These are phyloP conservation scores for Nitzschia palea DNA, from an alignment of 108 stramenopile genomes.

Conservation along the genomic window DNA sequence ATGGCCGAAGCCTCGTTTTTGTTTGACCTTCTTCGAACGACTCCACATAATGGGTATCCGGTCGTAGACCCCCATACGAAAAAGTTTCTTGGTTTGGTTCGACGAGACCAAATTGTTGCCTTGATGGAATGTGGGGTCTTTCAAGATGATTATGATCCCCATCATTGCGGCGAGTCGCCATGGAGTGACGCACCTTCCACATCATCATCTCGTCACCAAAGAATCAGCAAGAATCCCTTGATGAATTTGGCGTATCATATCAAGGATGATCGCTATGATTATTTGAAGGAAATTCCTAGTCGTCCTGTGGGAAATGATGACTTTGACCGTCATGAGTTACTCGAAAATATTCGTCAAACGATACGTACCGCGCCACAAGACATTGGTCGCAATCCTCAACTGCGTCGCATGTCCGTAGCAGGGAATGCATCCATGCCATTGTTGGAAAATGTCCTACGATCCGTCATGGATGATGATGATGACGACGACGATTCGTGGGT, in stretches of 20 bases:
- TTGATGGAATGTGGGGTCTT: conserved; percentile 54
- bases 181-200: neutral
- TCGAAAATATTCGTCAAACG: conserved; percentile 4
- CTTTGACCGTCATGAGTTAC: conserved; percentile 15
- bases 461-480: neutral
- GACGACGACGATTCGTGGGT: conserved; percentile 1
- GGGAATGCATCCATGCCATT: conserved; percentile 20
- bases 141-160: conserved; percentile 22
- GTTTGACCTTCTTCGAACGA: conserved; percentile 31
- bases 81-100: conserved; percentile 47
- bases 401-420: neutral
- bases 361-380: neutral
- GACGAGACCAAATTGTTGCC: conserved; percentile 53
- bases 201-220: neutral
- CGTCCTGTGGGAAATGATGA: too few relatives aligned
- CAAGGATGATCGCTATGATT: conserved; percentile 37
- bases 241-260: conserved; percentile 40
- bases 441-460: neutral
- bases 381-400: neutral
- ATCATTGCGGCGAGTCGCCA: too few relatives aligned
- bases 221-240: conserved; percentile 4
- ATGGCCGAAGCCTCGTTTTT: conserved; percentile 36
- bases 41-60: conserved; percentile 55
- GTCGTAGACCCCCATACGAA: conserved; percentile 46
- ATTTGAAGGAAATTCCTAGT: too few relatives aligned